phyloP scores from a whole-genome alignment of 768 basidiomycete species.

The Cystofilobasidium capitatum region DNA sequence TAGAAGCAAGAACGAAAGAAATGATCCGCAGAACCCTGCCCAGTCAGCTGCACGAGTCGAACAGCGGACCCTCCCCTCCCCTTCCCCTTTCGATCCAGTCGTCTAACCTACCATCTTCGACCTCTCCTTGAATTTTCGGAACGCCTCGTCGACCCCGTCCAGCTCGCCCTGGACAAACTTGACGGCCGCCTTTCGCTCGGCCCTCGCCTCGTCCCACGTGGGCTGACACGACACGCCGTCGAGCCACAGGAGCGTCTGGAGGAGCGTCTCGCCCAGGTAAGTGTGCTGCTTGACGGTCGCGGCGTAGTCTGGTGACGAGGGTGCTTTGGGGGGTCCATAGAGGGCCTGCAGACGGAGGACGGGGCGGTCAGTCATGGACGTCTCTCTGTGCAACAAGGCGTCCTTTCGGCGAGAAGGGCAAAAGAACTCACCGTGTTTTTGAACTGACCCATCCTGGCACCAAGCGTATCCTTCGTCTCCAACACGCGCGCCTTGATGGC shows the following conservation, averaged over 20 bases:
- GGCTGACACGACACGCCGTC: conserved; percentile 68
- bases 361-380: too few relatives aligned
- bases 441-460: conserved; percentile 53
- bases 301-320: conserved; percentile 29
- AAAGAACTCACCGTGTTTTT: conserved; percentile 15
- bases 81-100: too few relatives aligned
- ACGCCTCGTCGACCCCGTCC: background rate
- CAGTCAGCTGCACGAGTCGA: too few relatives aligned
- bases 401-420: conserved; percentile 5
- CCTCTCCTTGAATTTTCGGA: background rate
- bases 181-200: conserved; percentile 45
- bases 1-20: too few relatives aligned
- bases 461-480: conserved; percentile 49
- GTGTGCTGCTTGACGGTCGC: conserved; percentile 43
- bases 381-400: too few relatives aligned
- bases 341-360: background rate
- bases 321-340: background rate
- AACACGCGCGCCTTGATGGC: conserved; percentile 51
- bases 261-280: conserved; percentile 66
- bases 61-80: too few relatives aligned
- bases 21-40: too few relatives aligned
- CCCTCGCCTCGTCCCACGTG: conserved; percentile 68
- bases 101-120: background rate
- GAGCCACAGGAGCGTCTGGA: conserved; percentile 76
- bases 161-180: conserved; percentile 3